Evolutionary conservation across 2,329 filamentous ascomycete genomes (phyloP).

Genomic region (Plectosphaerella plurivora): DNA sequence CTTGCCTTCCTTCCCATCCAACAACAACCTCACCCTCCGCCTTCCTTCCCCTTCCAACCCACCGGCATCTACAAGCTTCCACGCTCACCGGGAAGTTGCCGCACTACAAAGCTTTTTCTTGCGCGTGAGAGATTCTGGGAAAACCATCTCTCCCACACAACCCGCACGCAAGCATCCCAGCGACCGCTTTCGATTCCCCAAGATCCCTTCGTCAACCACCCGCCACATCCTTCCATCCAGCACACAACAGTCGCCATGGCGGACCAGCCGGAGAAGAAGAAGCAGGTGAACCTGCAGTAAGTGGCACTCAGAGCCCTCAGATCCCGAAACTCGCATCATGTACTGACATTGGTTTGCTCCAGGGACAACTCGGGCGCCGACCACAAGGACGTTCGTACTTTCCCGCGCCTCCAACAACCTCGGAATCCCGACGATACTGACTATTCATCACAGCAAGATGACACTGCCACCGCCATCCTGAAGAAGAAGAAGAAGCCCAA

Average conservation of each 20-base stretch:
- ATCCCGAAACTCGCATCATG: background rate
- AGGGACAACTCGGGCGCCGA: conserved; percentile 90
- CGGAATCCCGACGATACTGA: conserved; percentile 24
- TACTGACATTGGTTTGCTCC: conserved; percentile 29
- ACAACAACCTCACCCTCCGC: conserved; percentile 1
- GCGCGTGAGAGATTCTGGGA: background rate
- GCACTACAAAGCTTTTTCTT: background rate
- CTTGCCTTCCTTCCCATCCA: conserved; percentile 6
- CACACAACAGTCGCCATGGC: conserved; percentile 56
- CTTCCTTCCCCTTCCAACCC: background rate
- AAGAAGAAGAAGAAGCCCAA: conserved; percentile 99
- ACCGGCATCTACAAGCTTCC: background rate
- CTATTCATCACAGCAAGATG: conserved; percentile 62
- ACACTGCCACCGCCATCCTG: conserved; percentile 90
- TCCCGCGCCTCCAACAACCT: conserved; percentile 10
- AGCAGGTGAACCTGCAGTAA: conserved; percentile 80
- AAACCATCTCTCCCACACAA: conserved; percentile 1
- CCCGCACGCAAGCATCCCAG: conserved; percentile 3
- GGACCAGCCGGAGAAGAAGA: conserved; percentile 68
- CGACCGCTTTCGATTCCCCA: background rate
- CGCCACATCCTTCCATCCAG: conserved; percentile 2
- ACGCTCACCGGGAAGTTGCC: background rate
- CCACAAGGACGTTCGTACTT: conserved; percentile 67
- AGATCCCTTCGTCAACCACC: conserved; percentile 4
- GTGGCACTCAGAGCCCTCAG: conserved; percentile 23